Conservation (phyloP, 495 filamentous ascomycete genomes). For the Penicillium subrubescens region DNA sequence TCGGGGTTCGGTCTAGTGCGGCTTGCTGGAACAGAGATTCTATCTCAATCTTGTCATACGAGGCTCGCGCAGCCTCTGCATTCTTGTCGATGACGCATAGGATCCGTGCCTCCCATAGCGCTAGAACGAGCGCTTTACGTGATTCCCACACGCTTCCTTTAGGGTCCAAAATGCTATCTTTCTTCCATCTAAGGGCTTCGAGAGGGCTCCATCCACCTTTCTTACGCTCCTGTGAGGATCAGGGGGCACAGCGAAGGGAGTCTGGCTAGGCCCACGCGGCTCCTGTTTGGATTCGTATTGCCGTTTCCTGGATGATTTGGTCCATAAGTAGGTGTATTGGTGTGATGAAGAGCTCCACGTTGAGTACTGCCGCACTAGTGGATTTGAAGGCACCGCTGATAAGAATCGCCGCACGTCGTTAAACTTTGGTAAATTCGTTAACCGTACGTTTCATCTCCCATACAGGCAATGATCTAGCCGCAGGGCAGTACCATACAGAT, state of each 20-base stretch:
- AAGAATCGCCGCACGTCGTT: slow-evolving; percentile 14
- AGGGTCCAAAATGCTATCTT: background rate
- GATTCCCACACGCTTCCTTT: background rate
- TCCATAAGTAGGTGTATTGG: background rate
- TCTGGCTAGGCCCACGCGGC: too few species aligned
- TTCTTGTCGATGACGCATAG: background rate
- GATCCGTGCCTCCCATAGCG: background rate
- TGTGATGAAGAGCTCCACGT: background rate
- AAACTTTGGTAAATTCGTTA: slow-evolving; percentile 4
- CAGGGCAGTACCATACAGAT: slow-evolving; percentile 13
- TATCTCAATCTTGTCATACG: background rate
- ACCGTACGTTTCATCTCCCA: background rate
- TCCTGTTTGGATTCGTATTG: too few species aligned
- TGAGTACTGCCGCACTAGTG: background rate
- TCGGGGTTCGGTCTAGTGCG: background rate
- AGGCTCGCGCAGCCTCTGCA: background rate
- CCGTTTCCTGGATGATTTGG: background rate
- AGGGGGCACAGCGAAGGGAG: too few species aligned
- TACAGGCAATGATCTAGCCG: background rate
- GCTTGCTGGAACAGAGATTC: background rate
- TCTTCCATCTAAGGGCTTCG: background rate
- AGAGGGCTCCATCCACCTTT: background rate
- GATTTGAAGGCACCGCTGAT: slow-evolving; percentile 13
- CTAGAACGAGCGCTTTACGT: background rate
- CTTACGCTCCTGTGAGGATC: background rate